Conservation (phyloP, 371 early-diverging fungal genomes). For the Actinomortierella wolfii region DNA sequence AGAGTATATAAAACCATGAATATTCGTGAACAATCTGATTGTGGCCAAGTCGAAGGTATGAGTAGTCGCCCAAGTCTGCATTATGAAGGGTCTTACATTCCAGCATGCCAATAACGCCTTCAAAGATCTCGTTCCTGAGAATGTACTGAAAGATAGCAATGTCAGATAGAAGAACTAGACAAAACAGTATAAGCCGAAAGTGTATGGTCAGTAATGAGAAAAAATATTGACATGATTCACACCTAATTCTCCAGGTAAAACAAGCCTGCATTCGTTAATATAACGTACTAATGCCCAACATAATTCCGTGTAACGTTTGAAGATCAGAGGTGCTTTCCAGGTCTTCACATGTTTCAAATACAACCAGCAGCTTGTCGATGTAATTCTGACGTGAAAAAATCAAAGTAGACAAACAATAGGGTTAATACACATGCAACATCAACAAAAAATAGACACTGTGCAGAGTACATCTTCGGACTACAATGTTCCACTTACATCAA, state of each 20-base stretch:
- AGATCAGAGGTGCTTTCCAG: conserved; percentile 76
- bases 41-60: too few species aligned
- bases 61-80: too few species aligned
- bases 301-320: conserved; percentile 70
- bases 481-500: conserved; percentile 51
- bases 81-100: conserved; percentile 88
- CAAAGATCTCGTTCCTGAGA: conserved; percentile 72
- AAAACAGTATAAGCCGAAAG: neutral
- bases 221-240: neutral
- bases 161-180: conserved; percentile 67
- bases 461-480: conserved; percentile 8
- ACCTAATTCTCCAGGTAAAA: neutral
- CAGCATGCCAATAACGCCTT: conserved; percentile 74
- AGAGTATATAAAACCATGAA: neutral
- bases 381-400: conserved; percentile 59
- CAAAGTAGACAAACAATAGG: conserved; percentile 26
- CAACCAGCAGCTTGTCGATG: conserved; percentile 68
- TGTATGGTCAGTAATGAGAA: neutral
- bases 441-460: too few species aligned
- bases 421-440: too few species aligned
- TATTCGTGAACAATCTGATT: neutral
- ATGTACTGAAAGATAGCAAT: conserved; percentile 70
- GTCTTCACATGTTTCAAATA: conserved; percentile 85
- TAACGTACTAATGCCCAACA: conserved; percentile 72
- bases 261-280: neutral